Evolutionary conservation across 192 early-diverging fungal species (phyloP).

Genomic region (Phycomyces nitens): DNA sequence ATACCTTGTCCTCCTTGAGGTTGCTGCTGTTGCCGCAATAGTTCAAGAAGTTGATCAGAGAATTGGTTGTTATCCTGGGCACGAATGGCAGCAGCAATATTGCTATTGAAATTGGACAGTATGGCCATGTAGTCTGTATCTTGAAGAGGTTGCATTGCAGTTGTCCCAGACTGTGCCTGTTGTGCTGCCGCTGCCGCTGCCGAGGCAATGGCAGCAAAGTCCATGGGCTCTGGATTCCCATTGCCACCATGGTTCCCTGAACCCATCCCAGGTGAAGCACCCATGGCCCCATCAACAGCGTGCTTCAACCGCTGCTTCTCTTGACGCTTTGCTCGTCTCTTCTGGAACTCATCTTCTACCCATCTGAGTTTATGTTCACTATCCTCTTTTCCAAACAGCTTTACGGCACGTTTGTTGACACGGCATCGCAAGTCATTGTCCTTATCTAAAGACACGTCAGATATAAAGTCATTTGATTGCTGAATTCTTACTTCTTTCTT

Average conservation of each 20-base stretch:
- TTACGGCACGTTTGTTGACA: conserved; percentile 72
- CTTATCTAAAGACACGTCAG: conserved; percentile 46
- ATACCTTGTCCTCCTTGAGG: neutral
- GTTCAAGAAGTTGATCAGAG: conserved; percentile 8
- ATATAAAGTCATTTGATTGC: neutral
- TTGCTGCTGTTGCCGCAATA: conserved; percentile 14
- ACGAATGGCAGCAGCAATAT: conserved; percentile 11
- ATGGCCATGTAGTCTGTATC: conserved; percentile 15
- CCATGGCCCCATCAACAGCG: conserved; percentile 24
- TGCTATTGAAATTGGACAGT: conserved; percentile 8
- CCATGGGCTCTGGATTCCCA: neutral
- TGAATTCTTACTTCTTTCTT: conserved; percentile 48
- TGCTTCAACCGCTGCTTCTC: conserved; percentile 58
- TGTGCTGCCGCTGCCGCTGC: conserved; percentile 9
- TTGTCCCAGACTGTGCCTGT: neutral
- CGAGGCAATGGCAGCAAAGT: conserved; percentile 2
- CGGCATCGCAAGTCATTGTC: conserved; percentile 77
- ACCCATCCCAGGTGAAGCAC: conserved; percentile 6
- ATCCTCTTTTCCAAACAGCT: conserved; percentile 56
- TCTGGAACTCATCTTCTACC: conserved; percentile 71
- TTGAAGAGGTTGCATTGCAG: neutral
- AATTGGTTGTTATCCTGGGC: conserved; percentile 4
- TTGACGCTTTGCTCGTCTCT: conserved; percentile 57
- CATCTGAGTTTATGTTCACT: conserved; percentile 59
- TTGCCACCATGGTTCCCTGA: neutral